Base-by-base conservation (phyloP, 1,284 basidiomycete species). In the Austropuccinia psidii region DNA sequence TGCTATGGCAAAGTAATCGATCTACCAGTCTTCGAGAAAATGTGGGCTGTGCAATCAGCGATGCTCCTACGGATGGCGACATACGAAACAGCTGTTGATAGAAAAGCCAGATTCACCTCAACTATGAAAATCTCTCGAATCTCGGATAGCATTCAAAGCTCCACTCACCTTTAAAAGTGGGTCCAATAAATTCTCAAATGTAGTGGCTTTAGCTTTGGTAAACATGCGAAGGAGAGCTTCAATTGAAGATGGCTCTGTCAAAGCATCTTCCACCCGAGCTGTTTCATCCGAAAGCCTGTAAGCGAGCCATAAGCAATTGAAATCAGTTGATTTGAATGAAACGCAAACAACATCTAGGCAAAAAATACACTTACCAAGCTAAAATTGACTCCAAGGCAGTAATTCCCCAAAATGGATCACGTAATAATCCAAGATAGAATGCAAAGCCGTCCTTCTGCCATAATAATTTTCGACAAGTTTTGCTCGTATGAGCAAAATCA, bases 361-460 rank as follows among this genome's bases (percentile, higher is more conserved):
- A 1, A 43, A 21, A 52, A 52, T 7, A 58, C 4, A 81, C 86
- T 76, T 75, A 90, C 95, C 95, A 98, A 4, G 90, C 89, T 8
- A 93, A 82, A 39, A 97, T 87, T 5, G 93, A 88, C 80, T 98
- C 95, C 69, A 98, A 82, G 13, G 94, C 91, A 77, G 89, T 91
- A 75, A 94, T 90, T 80, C 94, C 91, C 87, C 97, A 98, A 83
- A 96, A 97, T 0, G 92, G 90, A 79, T 98, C 94, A 47, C 88
- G 87, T 54, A 98, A 83, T 37, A 98, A 84, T 76, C 87, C 86
- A 75, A 96, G 83, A 79, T 97, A 98, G 83, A 97, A 80, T 2
- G 75, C 70, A 45, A 82, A 76, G 37, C 91, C 91, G 77, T 91
- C 87, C 77, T 93, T 88, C 79, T 93, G 90, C 92, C 92, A 93